A percentile compares a stretch with the other conserved stretches of the same genome.
phyloP scores from a whole-genome alignment of 352 stramenopile genomes.

The Phytophthora pinifolia region DNA sequence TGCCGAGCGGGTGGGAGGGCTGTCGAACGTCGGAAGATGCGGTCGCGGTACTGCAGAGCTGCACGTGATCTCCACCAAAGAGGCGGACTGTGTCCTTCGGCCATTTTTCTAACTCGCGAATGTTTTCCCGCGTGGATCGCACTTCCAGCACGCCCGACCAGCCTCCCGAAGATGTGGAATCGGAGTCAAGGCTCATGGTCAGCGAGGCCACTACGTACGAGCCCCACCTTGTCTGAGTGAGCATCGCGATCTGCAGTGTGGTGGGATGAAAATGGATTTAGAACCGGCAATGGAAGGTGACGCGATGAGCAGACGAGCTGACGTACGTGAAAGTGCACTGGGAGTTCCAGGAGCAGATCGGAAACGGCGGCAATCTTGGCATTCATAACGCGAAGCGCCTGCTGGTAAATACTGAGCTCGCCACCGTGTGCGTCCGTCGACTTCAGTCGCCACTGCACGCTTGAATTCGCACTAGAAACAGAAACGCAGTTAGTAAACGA shows the following conservation, averaged over 20 bases:
- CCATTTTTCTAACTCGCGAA: constrained; percentile 47
- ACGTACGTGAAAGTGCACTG: constrained; percentile 61
- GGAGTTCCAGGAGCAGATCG: constrained; percentile 58
- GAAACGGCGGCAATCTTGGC: constrained; percentile 35
- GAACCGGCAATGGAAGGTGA: neutral
- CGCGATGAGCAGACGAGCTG: neutral
- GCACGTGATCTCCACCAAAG: constrained; percentile 35
- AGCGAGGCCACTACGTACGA: constrained; percentile 48
- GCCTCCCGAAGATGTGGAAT: constrained; percentile 1
- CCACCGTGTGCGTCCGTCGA: constrained; percentile 2
- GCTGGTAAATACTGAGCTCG: constrained; percentile 44
- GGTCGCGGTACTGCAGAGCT: constrained; percentile 14
- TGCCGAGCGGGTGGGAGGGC: neutral
- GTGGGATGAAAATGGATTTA: neutral
- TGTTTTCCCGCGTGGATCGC: constrained; percentile 42
- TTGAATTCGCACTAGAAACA: constrained; percentile 14
- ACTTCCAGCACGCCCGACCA: constrained; percentile 56
- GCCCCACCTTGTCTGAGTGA: constrained; percentile 70
- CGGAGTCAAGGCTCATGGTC: constrained; percentile 33
- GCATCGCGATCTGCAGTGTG: constrained; percentile 42
- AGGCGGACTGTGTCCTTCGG: constrained; percentile 37
- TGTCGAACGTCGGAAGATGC: neutral
- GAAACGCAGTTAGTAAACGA: constrained; percentile 5
- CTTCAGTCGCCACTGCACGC: constrained; percentile 15
- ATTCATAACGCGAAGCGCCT: constrained; percentile 30